Base-by-base conservation (phyloP, 306 rosid species). In the Hippophae rhamnoides region DNA sequence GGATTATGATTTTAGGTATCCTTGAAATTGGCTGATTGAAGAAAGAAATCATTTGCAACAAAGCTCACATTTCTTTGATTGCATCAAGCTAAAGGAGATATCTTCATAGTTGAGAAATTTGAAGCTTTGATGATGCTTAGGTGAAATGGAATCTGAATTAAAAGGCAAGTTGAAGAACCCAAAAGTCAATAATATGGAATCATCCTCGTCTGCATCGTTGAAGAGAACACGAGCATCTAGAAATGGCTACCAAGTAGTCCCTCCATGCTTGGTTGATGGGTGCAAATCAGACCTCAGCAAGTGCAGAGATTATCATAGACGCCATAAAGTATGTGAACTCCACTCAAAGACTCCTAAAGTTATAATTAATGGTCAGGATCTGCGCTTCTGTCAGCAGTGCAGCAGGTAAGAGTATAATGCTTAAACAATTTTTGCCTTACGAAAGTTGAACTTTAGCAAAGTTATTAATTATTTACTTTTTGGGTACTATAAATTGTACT, bases 381-480 rank as follows among this genome's bases (percentile, higher is more conserved):
- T 79, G 66, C 69, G 97, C 27, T 89, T 89, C 79, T 89, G 97
- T 78, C 97, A 89, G 79, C 97, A 89, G 76, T 86, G 97, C 78
- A 86, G 95, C 89, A 84, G 97, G 97, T 84, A 69, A 5, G 49
- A 52, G 38, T 49, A 49, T 7, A 49, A 47, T 7, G 9, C 11
- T 47, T 9, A 31, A 31, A 31, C 5, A 2, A 31, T 2, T 31
- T 31, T 31, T 31, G 5, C 38, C 38, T 31, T 31, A 31, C 5
- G 38, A 31, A 31, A 31, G 5, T 2, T 31, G 3, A 4, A 31
- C 38, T 31, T 31, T 2, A 31, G 38, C 38, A 31, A 18, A 31
- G 38, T 31, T 31, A 2, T 31, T 31, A 31, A 31, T 31, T 31
- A 31, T 31, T 31, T 31, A 31, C 38, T 31, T 31, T 31, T 31